A percentile compares a stretch with the other conserved stretches of the same genome.
Conservation (phyloP, 169 alveolate species). For the Sarcocystis neurona region DNA sequence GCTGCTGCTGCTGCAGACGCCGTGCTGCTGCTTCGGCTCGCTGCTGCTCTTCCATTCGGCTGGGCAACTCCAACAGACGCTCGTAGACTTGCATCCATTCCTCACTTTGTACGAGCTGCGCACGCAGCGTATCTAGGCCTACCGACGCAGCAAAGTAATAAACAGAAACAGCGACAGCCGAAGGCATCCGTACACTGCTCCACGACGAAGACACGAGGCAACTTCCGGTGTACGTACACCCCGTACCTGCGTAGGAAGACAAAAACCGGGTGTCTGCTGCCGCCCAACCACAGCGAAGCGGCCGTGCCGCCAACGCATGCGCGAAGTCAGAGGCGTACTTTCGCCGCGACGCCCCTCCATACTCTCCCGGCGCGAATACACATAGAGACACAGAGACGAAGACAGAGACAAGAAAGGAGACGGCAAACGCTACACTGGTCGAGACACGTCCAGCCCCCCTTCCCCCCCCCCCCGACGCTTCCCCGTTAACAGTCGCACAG, state of each 20-base stretch:
- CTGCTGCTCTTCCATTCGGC: conserved; percentile 57
- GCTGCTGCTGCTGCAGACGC: no score
- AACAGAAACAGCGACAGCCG: not conserved
- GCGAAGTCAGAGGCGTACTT: not conserved
- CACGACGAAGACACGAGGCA: not conserved
- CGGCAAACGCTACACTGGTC: not conserved
- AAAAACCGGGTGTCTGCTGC: no score
- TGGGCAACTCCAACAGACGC: conserved; percentile 58
- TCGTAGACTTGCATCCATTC: conserved; percentile 60
- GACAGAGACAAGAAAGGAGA: not conserved
- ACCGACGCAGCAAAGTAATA: not conserved
- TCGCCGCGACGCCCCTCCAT: not conserved
- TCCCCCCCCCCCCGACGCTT: no score
- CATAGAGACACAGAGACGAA: not conserved
- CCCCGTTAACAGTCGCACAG: no score
- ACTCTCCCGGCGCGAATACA: not conserved
- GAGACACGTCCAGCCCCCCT: no score
- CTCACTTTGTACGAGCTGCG: conserved; percentile 62
- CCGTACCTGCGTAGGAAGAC: no score
- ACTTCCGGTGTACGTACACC: not conserved
- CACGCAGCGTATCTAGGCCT: conserved; percentile 57
- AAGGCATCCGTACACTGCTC: no score
- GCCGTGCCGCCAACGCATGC: no score
- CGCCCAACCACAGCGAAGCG: no score
- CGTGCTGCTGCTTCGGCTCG: no score